Percentiles rank a stretch among this genome's conserved stretches.
These are phyloP conservation scores for Dactylellina drechsleri DNA, from an alignment of 2,329 filamentous ascomycete species.

Conservation along the genomic window DNA sequence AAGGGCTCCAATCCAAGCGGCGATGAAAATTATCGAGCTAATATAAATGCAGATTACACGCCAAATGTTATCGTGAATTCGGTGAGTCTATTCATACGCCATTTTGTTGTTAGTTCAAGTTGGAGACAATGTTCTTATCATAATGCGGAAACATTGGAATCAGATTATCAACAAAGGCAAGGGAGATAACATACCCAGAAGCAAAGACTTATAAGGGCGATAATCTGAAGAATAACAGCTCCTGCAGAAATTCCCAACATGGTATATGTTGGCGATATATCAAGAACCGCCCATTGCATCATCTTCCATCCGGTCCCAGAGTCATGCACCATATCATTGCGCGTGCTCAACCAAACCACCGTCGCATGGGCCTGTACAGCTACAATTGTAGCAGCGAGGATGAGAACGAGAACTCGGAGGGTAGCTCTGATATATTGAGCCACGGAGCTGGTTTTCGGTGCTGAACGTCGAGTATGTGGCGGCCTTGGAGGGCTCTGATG, in stretches of 20 bases:
- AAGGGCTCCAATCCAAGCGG: slow-evolving; percentile 13
- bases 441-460: neutral
- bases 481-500: neutral
- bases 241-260: neutral
- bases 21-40: slow-evolving; percentile 9
- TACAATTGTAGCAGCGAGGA: slow-evolving; percentile 6
- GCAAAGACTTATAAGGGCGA: neutral
- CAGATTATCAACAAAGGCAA: neutral
- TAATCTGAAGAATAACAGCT: neutral
- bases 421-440: neutral
- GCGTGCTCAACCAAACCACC: neutral
- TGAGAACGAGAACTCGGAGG: neutral
- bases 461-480: neutral
- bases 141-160: neutral
- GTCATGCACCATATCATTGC: neutral
- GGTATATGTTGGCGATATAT: neutral
- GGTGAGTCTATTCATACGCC: neutral
- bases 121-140: too few relatives aligned
- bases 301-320: neutral
- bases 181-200: neutral
- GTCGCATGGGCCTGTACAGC: neutral
- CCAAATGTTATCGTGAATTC: neutral
- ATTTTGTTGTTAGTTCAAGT: too few relatives aligned
- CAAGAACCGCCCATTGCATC: slow-evolving; percentile 9
- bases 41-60: neutral